phyloP scores from a whole-genome alignment of 192 early-diverging fungal genomes.

The Glomus cerebriforme region DNA sequence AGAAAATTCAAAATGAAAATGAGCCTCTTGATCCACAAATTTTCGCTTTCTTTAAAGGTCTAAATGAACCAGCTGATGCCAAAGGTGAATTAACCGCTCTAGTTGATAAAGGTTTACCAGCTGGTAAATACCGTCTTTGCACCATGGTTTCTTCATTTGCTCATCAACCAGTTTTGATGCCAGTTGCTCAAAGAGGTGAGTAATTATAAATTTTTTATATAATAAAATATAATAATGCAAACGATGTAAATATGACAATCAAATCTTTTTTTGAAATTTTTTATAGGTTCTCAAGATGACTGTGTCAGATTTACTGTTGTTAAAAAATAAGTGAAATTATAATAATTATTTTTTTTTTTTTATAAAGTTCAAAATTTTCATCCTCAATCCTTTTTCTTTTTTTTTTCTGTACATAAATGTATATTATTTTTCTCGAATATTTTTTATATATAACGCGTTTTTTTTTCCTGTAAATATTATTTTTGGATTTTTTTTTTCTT shows the following conservation, averaged over 20 bases:
- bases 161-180: constrained; percentile 26
- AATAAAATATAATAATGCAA: background rate
- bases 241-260: no score
- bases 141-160: constrained; percentile 11
- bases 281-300: constrained; percentile 13
- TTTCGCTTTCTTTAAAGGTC: constrained; percentile 21
- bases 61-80: background rate
- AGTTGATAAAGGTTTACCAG: background rate
- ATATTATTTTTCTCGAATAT: no score
- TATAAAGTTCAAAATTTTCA: no score
- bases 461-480: no score
- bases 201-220: background rate
- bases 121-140: background rate
- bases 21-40: background rate
- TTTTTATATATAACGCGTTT: no score
- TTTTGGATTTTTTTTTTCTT: no score
- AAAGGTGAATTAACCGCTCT: background rate
- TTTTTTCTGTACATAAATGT: no score
- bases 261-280: no score
- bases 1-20: background rate
- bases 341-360: no score
- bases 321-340: no score
- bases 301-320: constrained; percentile 18
- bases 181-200: constrained; percentile 33
- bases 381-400: no score